A percentile compares a stretch with the other conserved stretches of the same genome.
These are phyloP conservation scores for Candida xiaguanensis DNA, from an alignment of 805 yeast species.

Conservation along the genomic window DNA sequence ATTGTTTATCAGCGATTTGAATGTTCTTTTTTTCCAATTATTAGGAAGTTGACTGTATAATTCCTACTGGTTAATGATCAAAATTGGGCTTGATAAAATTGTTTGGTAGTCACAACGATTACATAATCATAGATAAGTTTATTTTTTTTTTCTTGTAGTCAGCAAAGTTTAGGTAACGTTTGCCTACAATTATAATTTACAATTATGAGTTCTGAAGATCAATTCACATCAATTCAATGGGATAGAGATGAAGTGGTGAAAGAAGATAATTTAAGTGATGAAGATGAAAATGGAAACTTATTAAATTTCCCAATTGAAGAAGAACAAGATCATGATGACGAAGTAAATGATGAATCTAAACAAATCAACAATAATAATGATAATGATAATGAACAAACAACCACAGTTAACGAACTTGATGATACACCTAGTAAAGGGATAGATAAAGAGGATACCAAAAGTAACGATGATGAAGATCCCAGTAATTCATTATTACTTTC, in stretches of 20 bases:
- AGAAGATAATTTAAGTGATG: neutral
- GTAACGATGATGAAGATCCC: constrained; percentile 8
- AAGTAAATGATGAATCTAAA: neutral
- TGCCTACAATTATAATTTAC: neutral
- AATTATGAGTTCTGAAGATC: constrained; percentile 37
- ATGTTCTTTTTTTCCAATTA: too few relatives aligned
- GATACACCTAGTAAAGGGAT: constrained; percentile 8
- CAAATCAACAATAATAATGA: neutral
- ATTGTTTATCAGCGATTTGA: too few relatives aligned
- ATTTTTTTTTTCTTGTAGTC: constrained; percentile 2
- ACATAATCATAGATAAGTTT: constrained; percentile 1
- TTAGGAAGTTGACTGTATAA: too few relatives aligned
- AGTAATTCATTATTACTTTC: constrained; percentile 11
- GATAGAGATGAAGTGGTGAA: constrained; percentile 33
- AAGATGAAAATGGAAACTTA: constrained; percentile 2
- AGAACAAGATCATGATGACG: constrained; percentile 1
- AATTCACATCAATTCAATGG: constrained; percentile 57
- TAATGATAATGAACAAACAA: neutral
- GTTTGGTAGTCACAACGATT: neutral
- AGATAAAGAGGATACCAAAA: neutral
- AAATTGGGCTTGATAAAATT: neutral
- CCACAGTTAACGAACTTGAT: neutral
- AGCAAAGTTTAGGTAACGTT: neutral
- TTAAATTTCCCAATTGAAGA: constrained; percentile 5
- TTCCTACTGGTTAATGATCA: too few relatives aligned